Base-by-base conservation (phyloP, 2,329 filamentous ascomycete genomes). In the Penicillium fuscoglaucum region DNA sequence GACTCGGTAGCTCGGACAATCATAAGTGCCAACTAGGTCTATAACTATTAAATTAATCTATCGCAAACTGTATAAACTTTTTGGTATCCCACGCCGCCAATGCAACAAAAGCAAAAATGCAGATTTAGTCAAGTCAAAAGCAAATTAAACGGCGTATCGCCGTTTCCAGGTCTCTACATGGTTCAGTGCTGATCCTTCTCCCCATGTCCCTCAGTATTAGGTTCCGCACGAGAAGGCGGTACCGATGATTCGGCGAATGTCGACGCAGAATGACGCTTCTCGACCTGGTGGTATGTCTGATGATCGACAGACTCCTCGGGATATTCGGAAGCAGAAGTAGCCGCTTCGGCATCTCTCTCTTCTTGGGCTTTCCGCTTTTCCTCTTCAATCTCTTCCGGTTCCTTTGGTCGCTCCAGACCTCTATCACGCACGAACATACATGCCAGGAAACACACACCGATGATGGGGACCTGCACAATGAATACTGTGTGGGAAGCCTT, bases 401-500 rank as follows among this genome's bases (percentile, higher is more conserved):
- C 72, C 50, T 73, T 74, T 1, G 66, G 68, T 45, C 72, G 66
- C 43, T 73, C 72, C 49, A 86, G 62, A 0, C 83, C 83, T 33
- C 73, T 73, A 57, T 84, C 80, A 52, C 78, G 80, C 57, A 87
- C 76, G 12, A 86, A 76, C 0, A 82, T 10, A 59, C 81, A 84
- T 1, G 80, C 71, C 7, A 82, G 45, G 12, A 86, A 73, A 59
- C 81, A 84, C 0, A 79, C 47, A 0, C 78, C 82, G 9, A 84
- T 80, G 4, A 86, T 61, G 0, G 84, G 84, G 0, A 83, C 78
- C 67, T 83, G 83, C 40, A 85, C 68, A 26, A 83, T 80, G 60
- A 87, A 87, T 0, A 87, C 83, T 0, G 79, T 78, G 31, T 78
- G 76, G 24, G 80, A 85, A 0, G 82, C 85, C 10, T 74, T 72